phyloP scores from a whole-genome alignment of 2,329 filamentous ascomycete genomes.

The Cercospora zeae-maydis region DNA sequence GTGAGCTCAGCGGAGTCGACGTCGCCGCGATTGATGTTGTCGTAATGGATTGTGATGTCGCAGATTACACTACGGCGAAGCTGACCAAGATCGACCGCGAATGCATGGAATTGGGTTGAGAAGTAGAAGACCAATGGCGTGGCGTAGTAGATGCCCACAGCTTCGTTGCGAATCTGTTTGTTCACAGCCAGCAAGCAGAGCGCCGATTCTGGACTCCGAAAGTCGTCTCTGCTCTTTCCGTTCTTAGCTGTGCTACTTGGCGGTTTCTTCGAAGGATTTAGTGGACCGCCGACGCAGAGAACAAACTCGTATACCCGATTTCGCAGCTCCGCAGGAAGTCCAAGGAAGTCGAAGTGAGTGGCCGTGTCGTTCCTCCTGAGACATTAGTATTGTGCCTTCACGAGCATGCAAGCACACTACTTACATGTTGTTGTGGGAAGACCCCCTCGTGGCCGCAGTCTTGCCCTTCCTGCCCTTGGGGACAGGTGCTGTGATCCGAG shows the following conservation, averaged over 20 bases:
- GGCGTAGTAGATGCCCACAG: constrained; percentile 28
- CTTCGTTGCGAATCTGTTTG: constrained; percentile 30
- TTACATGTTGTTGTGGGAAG: neutral
- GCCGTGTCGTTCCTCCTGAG: neutral
- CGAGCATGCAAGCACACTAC: neutral
- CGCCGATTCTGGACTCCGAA: constrained; percentile 14
- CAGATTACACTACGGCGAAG: constrained; percentile 21
- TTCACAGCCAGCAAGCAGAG: constrained; percentile 27
- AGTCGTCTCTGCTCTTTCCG: neutral
- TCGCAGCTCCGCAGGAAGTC: constrained; percentile 31
- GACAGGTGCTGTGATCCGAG: constrained; percentile 19
- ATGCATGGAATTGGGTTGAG: constrained; percentile 25
- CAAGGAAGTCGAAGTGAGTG: constrained; percentile 21
- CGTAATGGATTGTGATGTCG: constrained; percentile 29
- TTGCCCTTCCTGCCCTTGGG: neutral
- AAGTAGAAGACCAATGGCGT: constrained; percentile 33
- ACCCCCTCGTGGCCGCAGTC: neutral
- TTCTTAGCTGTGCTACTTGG: constrained; percentile 11
- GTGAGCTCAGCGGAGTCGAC: constrained; percentile 23
- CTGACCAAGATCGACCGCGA: constrained; percentile 18
- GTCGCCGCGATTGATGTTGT: constrained; percentile 22
- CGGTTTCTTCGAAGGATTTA: constrained; percentile 23
- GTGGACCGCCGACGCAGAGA: constrained; percentile 20
- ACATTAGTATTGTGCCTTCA: neutral
- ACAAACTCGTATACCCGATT: constrained; percentile 29